phyloP scores from a whole-genome alignment of 192 early-diverging fungal species.

The Fimicolochytrium jonesii region DNA sequence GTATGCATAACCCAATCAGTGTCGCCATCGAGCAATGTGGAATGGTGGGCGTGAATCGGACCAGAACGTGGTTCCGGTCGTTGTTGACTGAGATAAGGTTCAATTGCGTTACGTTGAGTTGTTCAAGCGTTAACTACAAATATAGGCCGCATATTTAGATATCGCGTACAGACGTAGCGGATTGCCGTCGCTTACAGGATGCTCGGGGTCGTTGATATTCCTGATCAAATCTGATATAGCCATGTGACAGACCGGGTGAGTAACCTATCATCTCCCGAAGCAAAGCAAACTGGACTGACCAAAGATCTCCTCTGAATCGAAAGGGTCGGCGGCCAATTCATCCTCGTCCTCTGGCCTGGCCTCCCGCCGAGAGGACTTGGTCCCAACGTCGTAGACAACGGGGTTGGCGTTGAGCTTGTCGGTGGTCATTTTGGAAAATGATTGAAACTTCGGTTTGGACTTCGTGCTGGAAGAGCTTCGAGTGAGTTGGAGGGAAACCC shows the following conservation, averaged over 20 bases:
- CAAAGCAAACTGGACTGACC: too few relatives aligned
- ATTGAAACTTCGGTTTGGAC: too few relatives aligned
- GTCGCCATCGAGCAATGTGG: slow-evolving; percentile 99
- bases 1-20: slow-evolving; percentile 94
- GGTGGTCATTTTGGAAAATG: slow-evolving; percentile 10
- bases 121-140: slow-evolving; percentile 83
- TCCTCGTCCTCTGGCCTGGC: slow-evolving; percentile 60
- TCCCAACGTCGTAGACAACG: slow-evolving; percentile 63
- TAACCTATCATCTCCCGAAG: neutral
- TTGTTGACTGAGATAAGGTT: slow-evolving; percentile 82
- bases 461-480: too few relatives aligned
- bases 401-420: slow-evolving; percentile 71
- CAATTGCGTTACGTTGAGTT: slow-evolving; percentile 88
- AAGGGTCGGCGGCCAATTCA: slow-evolving; percentile 66
- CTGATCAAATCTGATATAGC: slow-evolving; percentile 72
- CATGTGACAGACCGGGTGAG: neutral
- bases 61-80: slow-evolving; percentile 57
- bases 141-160: too few relatives aligned
- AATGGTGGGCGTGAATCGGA: slow-evolving; percentile 95
- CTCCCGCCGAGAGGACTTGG: slow-evolving; percentile 32
- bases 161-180: neutral
- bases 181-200: too few relatives aligned
- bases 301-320: slow-evolving; percentile 89
- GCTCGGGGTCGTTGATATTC: slow-evolving; percentile 96
- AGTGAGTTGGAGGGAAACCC: too few relatives aligned